Base-by-base conservation (phyloP, 805 yeast genomes). In the Zygosaccharomyces bailii region DNA sequence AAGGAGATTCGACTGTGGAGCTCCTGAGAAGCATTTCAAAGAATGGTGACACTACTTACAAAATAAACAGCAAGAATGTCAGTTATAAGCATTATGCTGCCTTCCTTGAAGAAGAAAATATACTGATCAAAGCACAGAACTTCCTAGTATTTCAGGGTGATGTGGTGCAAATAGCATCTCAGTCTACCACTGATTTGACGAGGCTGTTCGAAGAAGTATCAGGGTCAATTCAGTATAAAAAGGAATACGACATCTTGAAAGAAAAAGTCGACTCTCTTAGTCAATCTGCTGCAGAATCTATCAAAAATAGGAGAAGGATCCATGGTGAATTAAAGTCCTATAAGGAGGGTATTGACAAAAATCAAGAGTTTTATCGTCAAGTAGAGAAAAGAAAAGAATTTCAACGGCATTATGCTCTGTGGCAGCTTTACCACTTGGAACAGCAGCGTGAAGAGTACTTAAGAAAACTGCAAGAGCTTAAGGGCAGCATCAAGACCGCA, bases 91-190 rank as follows among this genome's bases (percentile, higher is more conserved):
- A 82, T 46, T 93, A 93, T 57, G 59, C 83, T 0, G 71, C 72
- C 39, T 72, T 81, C 1, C 72, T 93, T 57, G 86, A 84, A 53
- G 69, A 71, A 5, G 95, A 91, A 59, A 86, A 87, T 56, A 88
- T 91, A 44, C 68, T 90, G 48, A 84, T 89, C 52, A 87, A 85
- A 59, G 96, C 97, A 1, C 76, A 87, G 59, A 93, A 93, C 63
- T 91, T 91, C 57, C 68, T 93, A 48, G 98, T 93, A 5, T 89
- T 91, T 60, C 99, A 93, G 69, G 98, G 99, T 48, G 98, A 91
- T 60, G 95, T 93, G 40, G 98, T 91, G 62, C 84, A 82, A 54
- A 81, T 93, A 32, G 98, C 98, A 0, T 75, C 95, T 0, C 95
- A 90, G 61, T 79, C 91, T 0, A 79, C 97, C 0, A 64, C 66